Conservation (phyloP, 371 early-diverging fungal genomes). For the Mucor saturninus region DNA sequence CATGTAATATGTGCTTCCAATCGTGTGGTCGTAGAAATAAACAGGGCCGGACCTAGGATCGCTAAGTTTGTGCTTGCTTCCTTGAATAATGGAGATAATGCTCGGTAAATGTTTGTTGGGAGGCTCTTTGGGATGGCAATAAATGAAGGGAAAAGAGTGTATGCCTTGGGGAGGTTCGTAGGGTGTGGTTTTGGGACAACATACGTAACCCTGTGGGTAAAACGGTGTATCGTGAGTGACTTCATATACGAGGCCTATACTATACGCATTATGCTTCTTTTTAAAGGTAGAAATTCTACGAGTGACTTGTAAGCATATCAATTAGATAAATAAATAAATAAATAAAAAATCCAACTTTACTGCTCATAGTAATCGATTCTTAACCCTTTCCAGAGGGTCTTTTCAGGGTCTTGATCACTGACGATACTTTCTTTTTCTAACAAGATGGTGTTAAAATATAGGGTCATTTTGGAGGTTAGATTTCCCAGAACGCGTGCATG, state of each 20-base stretch:
- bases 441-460: conserved; percentile 63
- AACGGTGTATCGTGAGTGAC: conserved; percentile 56
- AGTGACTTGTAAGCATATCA: too few species aligned
- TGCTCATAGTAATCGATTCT: conserved; percentile 61
- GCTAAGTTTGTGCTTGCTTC: conserved; percentile 49
- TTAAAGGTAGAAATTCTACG: conserved; percentile 59
- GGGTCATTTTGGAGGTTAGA: conserved; percentile 64
- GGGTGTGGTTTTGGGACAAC: conserved; percentile 35
- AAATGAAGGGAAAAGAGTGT: conserved; percentile 73
- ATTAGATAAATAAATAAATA: background rate
- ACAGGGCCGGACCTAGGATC: conserved; percentile 47
- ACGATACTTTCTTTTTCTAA: conserved; percentile 58
- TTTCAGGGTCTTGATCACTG: conserved; percentile 56
- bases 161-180: conserved; percentile 69
- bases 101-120: conserved; percentile 67
- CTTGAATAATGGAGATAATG: conserved; percentile 69
- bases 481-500: conserved; percentile 57
- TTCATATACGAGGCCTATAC: conserved; percentile 63
- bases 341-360: conserved; percentile 24
- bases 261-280: conserved; percentile 58
- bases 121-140: conserved; percentile 65
- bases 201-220: conserved; percentile 59
- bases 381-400: conserved; percentile 61
- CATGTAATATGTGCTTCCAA: conserved; percentile 64
- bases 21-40: conserved; percentile 61